Percentiles rank a stretch among this genome's conserved stretches.
phyloP scores from a whole-genome alignment of 345 rosid genomes.

The Capsella bursapastoris region DNA sequence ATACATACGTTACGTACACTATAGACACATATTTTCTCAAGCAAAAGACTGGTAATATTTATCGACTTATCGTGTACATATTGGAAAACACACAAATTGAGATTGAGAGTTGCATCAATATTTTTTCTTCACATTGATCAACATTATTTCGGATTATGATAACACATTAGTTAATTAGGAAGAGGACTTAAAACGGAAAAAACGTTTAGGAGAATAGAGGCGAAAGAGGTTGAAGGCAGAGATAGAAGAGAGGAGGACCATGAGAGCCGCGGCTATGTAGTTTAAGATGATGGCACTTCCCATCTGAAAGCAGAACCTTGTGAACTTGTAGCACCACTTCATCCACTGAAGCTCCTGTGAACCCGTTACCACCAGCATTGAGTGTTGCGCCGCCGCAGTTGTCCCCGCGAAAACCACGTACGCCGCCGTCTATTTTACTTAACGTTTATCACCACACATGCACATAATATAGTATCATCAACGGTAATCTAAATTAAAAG shows the following conservation, averaged over 20 bases:
- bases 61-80: neutral
- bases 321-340: constrained; percentile 67
- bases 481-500: neutral
- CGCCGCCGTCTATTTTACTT: constrained; percentile 48
- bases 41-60: neutral
- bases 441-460: neutral
- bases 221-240: constrained; percentile 75
- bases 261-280: constrained; percentile 43
- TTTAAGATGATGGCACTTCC: constrained; percentile 58
- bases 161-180: constrained; percentile 18
- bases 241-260: constrained; percentile 51
- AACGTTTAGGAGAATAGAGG: constrained; percentile 59
- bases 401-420: constrained; percentile 56
- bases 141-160: constrained; percentile 16
- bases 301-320: constrained; percentile 68
- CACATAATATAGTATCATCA: neutral
- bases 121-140: constrained; percentile 17
- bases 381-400: constrained; percentile 50
- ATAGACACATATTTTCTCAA: constrained; percentile 14
- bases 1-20: neutral
- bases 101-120: no score
- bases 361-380: constrained; percentile 57
- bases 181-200: constrained; percentile 48
- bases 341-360: constrained; percentile 63
- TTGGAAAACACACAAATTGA: neutral